Evolutionary conservation across 805 yeast species (phyloP).

Genomic region (Saturnispora kantuleensis): DNA sequence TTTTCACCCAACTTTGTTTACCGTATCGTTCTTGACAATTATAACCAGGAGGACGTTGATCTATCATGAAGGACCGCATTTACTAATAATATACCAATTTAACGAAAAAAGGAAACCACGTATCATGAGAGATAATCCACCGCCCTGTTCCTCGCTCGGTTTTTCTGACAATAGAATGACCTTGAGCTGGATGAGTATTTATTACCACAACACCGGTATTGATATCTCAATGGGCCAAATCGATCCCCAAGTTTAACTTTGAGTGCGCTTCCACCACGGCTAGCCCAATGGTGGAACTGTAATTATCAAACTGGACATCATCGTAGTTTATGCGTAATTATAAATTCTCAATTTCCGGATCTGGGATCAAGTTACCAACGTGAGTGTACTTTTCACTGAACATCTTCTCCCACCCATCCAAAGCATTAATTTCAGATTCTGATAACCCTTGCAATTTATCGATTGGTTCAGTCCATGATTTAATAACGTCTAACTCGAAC

Average conservation of each 20-base stretch:
- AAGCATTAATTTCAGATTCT: slow-evolving; percentile 49
- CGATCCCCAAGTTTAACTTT: slow-evolving; percentile 35
- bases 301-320: slow-evolving; percentile 30
- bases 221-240: slow-evolving; percentile 38
- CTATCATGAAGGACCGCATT: slow-evolving; percentile 29
- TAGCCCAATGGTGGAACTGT: slow-evolving; percentile 29
- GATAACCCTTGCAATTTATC: slow-evolving; percentile 59
- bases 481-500: slow-evolving; percentile 59
- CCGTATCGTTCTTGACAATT: slow-evolving; percentile 90
- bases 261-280: slow-evolving; percentile 46
- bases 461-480: slow-evolving; percentile 64
- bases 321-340: neutral
- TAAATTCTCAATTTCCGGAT: slow-evolving; percentile 13
- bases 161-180: slow-evolving; percentile 23
- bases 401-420: slow-evolving; percentile 79
- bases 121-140: too few species aligned
- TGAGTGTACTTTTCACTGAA: slow-evolving; percentile 73
- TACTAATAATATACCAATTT: slow-evolving; percentile 5
- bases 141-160: slow-evolving; percentile 65
- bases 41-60: slow-evolving; percentile 72
- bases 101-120: neutral
- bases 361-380: slow-evolving; percentile 61
- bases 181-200: slow-evolving; percentile 53
- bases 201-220: slow-evolving; percentile 1
- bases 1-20: slow-evolving; percentile 93